Conservation (phyloP, 169 alveolate species). For the Cryptosporidium muris region DNA sequence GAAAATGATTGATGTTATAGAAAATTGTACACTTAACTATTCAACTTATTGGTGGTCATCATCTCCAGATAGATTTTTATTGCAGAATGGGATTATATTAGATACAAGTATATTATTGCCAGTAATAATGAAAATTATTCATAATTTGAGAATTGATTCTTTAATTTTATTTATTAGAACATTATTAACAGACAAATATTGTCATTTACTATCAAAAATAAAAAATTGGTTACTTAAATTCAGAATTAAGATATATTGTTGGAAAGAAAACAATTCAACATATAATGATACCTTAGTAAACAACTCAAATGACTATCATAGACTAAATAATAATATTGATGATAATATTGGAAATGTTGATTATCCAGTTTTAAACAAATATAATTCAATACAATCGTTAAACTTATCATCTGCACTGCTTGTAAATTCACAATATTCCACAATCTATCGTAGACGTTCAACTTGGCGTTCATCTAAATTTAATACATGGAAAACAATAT, state of each 20-base stretch:
- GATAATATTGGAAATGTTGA: background rate
- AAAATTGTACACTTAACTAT: conserved; percentile 60
- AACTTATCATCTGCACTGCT: conserved; percentile 43
- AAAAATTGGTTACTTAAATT: background rate
- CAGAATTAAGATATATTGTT: background rate
- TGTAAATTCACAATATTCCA: conserved; percentile 41
- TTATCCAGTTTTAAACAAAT: background rate
- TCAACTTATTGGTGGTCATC: conserved; percentile 75
- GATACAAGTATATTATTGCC: conserved; percentile 60
- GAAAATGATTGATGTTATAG: conserved; percentile 65
- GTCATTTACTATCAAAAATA: background rate
- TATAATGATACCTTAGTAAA: no score
- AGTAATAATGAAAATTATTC: conserved; percentile 17
- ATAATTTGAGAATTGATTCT: conserved; percentile 10
- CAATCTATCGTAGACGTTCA: conserved; percentile 38
- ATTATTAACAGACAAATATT: background rate
- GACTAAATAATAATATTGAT: background rate
- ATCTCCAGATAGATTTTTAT: conserved; percentile 74
- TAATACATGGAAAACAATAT: conserved; percentile 23
- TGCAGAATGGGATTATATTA: conserved; percentile 72
- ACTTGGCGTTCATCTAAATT: conserved; percentile 59
- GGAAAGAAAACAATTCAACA: no score
- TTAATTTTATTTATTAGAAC: conserved; percentile 16
- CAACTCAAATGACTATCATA: background rate
- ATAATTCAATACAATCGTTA: background rate